Evolutionary conservation across 2,329 filamentous ascomycete genomes (phyloP).

Genomic region (Chlorencoelia australis): DNA sequence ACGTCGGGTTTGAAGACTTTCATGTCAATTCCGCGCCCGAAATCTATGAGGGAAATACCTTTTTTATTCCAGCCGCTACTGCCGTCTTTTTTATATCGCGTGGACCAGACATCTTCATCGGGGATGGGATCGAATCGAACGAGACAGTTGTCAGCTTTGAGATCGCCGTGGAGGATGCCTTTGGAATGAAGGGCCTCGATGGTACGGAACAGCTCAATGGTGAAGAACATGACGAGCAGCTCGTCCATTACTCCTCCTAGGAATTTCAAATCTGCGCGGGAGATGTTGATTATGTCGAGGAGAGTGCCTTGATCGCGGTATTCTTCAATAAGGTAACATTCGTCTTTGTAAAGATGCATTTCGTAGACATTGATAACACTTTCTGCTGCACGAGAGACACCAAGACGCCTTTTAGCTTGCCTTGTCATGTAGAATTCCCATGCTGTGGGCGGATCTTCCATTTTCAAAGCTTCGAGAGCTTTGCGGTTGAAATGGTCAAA

Average conservation of each 20-base stretch:
- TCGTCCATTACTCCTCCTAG: conserved; percentile 72
- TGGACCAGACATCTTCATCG: conserved; percentile 38
- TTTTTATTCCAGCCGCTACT: conserved; percentile 68
- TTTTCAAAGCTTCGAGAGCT: conserved; percentile 79
- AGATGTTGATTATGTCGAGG: conserved; percentile 86
- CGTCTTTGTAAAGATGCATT: conserved; percentile 83
- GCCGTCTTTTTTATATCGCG: conserved; percentile 65
- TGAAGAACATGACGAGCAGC: conserved; percentile 86
- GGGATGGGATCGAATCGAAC: conserved; percentile 61
- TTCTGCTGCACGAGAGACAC: conserved; percentile 60
- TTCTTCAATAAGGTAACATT: conserved; percentile 81
- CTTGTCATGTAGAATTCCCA: conserved; percentile 99
- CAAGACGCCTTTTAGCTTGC: conserved; percentile 66
- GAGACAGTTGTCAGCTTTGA: conserved; percentile 93
- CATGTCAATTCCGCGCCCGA: conserved; percentile 93
- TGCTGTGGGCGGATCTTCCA: conserved; percentile 76
- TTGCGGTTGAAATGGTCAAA: conserved; percentile 42
- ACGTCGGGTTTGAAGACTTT: conserved; percentile 65
- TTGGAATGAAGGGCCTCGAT: conserved; percentile 77
- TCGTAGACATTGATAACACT: conserved; percentile 80
- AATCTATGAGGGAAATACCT: conserved; percentile 84
- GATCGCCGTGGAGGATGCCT: conserved; percentile 77
- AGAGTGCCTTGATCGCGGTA: conserved; percentile 84
- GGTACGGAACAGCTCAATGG: conserved; percentile 81
- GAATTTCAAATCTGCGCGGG: conserved; percentile 55